Percentiles rank a stretch among this genome's conserved stretches.
Evolutionary conservation across 106 monocot genomes (phyloP).

Genomic region (Xerophyta viscosa): DNA sequence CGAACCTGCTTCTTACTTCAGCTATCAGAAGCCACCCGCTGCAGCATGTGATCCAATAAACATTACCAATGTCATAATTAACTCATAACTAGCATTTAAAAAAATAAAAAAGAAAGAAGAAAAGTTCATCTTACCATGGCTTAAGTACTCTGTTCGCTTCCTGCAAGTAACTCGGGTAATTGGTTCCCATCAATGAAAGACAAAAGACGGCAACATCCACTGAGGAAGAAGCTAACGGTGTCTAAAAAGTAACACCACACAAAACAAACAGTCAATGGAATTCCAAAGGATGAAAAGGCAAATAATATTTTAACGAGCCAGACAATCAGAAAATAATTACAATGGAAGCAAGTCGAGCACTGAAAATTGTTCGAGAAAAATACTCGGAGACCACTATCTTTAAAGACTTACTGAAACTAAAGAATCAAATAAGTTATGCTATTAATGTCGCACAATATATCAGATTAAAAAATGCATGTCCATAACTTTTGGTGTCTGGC

Average conservation of each 20-base stretch:
- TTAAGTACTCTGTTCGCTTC: constrained; percentile 93
- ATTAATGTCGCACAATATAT: no score
- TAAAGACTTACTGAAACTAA: no score
- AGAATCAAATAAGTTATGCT: no score
- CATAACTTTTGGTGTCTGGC: no score
- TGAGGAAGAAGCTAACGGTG: constrained; percentile 67
- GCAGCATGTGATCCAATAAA: constrained; percentile 6
- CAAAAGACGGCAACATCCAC: constrained; percentile 95
- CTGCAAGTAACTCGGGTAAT: constrained; percentile 69
- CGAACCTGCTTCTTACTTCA: constrained; percentile 91
- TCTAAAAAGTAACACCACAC: constrained; percentile 30
- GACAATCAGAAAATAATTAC: no score
- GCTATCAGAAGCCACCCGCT: constrained; percentile 99
- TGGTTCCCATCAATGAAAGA: constrained; percentile 93
- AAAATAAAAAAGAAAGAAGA: neutral
- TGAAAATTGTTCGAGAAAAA: no score
- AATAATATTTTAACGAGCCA: no score
- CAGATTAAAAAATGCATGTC: no score
- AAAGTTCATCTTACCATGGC: constrained; percentile 40
- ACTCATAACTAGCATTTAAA: no score
- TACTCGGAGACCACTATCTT: no score
- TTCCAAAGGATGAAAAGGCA: no score
- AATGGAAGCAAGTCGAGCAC: no score
- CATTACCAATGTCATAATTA: neutral
- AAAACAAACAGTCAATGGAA: neutral